phyloP scores from a whole-genome alignment of 73 alveolate genomes.

The Paramecium pentaurelia region DNA sequence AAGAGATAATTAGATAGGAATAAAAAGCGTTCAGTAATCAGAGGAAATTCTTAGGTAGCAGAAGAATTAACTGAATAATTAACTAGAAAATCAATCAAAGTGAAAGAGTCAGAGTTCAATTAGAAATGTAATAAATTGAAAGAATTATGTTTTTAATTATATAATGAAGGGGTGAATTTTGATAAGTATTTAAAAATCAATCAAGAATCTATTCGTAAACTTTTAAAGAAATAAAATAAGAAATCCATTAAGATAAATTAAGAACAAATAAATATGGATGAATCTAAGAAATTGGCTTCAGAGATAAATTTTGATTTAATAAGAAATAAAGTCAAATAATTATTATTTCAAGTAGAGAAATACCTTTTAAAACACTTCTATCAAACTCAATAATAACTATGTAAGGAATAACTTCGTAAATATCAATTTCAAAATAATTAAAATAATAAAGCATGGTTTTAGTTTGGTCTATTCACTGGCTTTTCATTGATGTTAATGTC shows the following conservation, averaged over 20 bases:
- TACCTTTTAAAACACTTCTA: neutral
- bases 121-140: neutral
- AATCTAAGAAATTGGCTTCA: neutral
- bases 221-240: neutral
- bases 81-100: neutral
- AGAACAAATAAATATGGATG: neutral
- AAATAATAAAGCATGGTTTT: neutral
- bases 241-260: neutral
- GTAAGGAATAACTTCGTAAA: neutral
- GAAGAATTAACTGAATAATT: neutral
- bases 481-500: neutral
- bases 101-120: neutral
- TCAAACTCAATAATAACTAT: neutral
- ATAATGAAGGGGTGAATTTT: neutral
- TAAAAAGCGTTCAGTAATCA: neutral
- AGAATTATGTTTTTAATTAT: neutral
- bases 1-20: neutral
- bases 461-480: constrained; percentile 18
- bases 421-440: neutral
- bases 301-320: neutral
- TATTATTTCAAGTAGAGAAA: neutral
- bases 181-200: neutral
- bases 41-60: neutral
- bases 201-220: constrained; percentile 1
- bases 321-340: neutral